Conservation (phyloP, 2,329 filamentous ascomycete genomes). For the Colletotrichum costaricense region DNA sequence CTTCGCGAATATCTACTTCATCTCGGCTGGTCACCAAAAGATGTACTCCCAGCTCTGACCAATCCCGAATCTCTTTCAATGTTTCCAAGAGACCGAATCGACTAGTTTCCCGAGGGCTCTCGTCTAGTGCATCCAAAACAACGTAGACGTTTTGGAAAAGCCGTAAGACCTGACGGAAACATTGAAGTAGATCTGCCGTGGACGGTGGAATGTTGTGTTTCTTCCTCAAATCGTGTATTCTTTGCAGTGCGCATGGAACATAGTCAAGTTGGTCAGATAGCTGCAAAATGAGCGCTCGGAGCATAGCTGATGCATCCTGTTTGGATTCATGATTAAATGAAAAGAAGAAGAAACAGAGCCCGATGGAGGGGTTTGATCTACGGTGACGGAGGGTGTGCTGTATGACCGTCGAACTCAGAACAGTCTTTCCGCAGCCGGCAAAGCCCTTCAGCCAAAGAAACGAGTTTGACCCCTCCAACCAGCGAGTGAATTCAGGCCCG, state of each 20-base stretch:
- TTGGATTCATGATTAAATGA: not conserved
- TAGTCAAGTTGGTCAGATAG: not conserved
- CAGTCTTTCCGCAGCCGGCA: too few relatives aligned
- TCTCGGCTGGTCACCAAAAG: not conserved
- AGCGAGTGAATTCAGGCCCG: too few relatives aligned
- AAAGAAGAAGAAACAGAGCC: not conserved
- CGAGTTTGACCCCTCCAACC: too few relatives aligned
- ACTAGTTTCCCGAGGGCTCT: not conserved
- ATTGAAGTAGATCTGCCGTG: not conserved
- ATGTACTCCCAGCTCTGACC: not conserved
- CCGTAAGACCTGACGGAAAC: not conserved
- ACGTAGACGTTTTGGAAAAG: not conserved
- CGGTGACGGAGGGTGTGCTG: too few relatives aligned
- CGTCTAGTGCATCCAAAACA: not conserved
- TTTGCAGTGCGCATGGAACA: not conserved
- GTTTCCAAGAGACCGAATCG: accelerated
- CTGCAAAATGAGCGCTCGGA: not conserved
- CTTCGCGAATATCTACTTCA: not conserved
- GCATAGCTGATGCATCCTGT: not conserved
- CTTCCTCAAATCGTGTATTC: not conserved
- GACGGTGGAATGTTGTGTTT: not conserved
- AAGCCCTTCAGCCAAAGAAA: too few relatives aligned
- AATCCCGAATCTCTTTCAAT: not conserved
- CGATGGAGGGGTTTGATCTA: not conserved
- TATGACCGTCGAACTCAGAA: too few relatives aligned